Conservation (phyloP, 2,329 filamentous ascomycete species). For the Fusarium falciforme region DNA sequence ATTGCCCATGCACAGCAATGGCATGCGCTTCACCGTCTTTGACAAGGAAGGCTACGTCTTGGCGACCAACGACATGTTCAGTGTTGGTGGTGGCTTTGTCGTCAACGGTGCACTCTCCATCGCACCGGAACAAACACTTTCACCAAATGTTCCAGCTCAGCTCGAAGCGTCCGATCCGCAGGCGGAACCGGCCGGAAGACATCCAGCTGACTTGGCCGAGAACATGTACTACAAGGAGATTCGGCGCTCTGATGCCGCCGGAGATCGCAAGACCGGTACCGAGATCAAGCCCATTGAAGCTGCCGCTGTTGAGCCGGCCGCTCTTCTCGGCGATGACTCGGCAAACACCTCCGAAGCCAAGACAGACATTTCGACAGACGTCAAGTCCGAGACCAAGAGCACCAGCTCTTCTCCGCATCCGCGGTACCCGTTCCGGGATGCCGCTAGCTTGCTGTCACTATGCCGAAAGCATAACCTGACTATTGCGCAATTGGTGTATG, state of each 20-base stretch:
- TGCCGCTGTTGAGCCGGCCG: constrained; percentile 11
- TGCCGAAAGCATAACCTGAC: constrained; percentile 63
- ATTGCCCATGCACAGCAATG: constrained; percentile 63
- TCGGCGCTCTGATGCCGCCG: constrained; percentile 57
- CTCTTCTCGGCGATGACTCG: constrained; percentile 16
- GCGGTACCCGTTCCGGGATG: constrained; percentile 60
- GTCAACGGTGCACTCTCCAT: constrained; percentile 63
- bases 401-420: constrained; percentile 48
- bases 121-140: constrained; percentile 41
- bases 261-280: constrained; percentile 57
- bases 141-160: constrained; percentile 20
- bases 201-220: constrained; percentile 62
- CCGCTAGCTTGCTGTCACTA: constrained; percentile 57
- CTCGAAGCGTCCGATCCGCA: constrained; percentile 17
- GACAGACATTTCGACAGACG: constrained; percentile 17
- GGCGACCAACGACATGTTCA: constrained; percentile 63
- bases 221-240: constrained; percentile 66
- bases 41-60: constrained; percentile 59
- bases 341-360: not conserved
- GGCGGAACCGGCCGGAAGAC: constrained; percentile 40
- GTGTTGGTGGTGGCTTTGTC: constrained; percentile 64
- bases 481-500: constrained; percentile 63
- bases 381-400: constrained; percentile 30
- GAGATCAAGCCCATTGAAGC: constrained; percentile 54
- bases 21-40: constrained; percentile 64